Evolutionary conservation across 2,329 filamentous ascomycete genomes (phyloP).

Genomic region (Xylaria sp.): DNA sequence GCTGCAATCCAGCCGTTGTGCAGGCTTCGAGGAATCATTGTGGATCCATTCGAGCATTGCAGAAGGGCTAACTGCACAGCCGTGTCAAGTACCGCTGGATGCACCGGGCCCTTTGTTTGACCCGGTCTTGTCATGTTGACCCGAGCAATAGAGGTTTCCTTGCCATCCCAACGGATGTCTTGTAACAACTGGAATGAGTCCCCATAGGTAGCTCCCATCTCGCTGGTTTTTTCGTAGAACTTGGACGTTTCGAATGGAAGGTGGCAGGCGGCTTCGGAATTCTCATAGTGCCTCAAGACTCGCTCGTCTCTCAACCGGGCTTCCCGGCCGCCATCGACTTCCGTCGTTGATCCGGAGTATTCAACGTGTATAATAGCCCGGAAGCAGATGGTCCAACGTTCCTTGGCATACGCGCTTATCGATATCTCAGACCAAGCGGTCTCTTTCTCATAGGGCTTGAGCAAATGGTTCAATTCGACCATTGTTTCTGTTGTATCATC

Average conservation of each 20-base stretch:
- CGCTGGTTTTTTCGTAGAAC: constrained; percentile 34
- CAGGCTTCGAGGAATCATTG: constrained; percentile 37
- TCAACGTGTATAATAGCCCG: constrained; percentile 35
- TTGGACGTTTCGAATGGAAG: constrained; percentile 29
- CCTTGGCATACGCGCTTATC: constrained; percentile 32
- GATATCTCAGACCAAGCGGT: constrained; percentile 35
- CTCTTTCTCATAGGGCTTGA: constrained; percentile 29
- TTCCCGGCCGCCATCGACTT: constrained; percentile 25
- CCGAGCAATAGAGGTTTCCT: constrained; percentile 25
- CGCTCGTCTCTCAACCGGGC: constrained; percentile 11
- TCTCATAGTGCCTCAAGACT: constrained; percentile 15
- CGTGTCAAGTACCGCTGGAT: constrained; percentile 43
- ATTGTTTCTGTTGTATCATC: constrained; percentile 37
- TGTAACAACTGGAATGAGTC: constrained; percentile 36
- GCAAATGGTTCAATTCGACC: constrained; percentile 33
- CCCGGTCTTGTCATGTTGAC: constrained; percentile 27
- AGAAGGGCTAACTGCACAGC: constrained; percentile 37
- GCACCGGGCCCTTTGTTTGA: constrained; percentile 35
- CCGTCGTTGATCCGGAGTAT: constrained; percentile 25
- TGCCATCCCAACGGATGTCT: constrained; percentile 37
- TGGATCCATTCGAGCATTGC: constrained; percentile 24
- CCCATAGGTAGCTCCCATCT: constrained; percentile 38
- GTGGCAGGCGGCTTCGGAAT: constrained; percentile 25
- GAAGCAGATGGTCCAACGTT: constrained; percentile 38
- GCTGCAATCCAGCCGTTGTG: constrained; percentile 39